These are phyloP conservation scores for Tetradesmus obliquus DNA, from an alignment of 139 green algal genomes.

Conservation along the genomic window DNA sequence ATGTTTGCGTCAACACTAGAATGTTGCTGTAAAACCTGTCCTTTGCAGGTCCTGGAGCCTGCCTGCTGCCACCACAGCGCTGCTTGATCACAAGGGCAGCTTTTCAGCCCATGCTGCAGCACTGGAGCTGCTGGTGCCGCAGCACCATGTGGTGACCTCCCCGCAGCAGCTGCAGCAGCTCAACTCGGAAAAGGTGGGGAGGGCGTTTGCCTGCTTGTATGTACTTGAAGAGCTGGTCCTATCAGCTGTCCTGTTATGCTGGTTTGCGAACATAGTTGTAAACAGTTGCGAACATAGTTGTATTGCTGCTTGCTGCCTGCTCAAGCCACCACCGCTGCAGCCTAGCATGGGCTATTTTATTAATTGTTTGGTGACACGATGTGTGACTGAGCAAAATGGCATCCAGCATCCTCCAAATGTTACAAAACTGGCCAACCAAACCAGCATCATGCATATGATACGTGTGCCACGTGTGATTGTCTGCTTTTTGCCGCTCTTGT, in stretches of 20 bases:
- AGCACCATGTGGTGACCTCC: neutral
- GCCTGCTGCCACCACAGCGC: slow-evolving; percentile 5
- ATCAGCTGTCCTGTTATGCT: too few relatives aligned
- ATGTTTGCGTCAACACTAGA: too few relatives aligned
- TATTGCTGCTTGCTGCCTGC: too few relatives aligned
- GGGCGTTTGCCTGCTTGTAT: neutral
- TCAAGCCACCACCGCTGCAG: neutral
- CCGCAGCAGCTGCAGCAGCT: slow-evolving; percentile 3
- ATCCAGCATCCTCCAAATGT: too few relatives aligned
- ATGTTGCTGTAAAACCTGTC: neutral
- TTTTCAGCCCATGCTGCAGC: slow-evolving; percentile 18
- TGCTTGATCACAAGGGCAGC: slow-evolving; percentile 18
- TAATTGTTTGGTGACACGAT: too few relatives aligned
- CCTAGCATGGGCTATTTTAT: neutral
- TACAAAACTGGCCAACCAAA: too few relatives aligned
- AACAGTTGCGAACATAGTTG: too few relatives aligned
- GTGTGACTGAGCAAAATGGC: too few relatives aligned
- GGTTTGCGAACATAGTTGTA: too few relatives aligned
- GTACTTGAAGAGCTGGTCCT: too few relatives aligned
- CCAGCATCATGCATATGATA: too few relatives aligned
- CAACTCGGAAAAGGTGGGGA: neutral
- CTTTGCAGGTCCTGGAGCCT: slow-evolving; percentile 13
- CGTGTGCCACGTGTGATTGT: too few relatives aligned
- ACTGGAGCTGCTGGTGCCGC: neutral
- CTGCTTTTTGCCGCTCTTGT: neutral